A percentile compares a stretch with the other conserved stretches of the same genome.
phyloP scores from a whole-genome alignment of 106 monocot species.

The Vanilla planifolia region DNA sequence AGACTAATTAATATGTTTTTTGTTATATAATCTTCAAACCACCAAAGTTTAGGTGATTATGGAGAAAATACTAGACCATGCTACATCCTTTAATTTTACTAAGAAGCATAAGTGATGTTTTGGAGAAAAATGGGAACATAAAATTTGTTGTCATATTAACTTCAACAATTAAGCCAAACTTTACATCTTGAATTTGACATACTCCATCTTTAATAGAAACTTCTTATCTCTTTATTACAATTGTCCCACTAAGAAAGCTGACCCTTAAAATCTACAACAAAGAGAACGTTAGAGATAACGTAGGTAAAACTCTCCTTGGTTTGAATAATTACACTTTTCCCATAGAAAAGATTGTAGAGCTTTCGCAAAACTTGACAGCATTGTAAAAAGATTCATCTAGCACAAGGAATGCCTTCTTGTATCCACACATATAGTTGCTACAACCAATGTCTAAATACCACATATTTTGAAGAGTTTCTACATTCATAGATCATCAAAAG shows the following conservation, averaged over 20 bases:
- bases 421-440: slow-evolving; percentile 16
- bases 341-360: slow-evolving; percentile 15
- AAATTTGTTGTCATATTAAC: slow-evolving; percentile 13
- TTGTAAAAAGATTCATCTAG: slow-evolving; percentile 20
- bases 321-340: too few species aligned
- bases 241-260: slow-evolving; percentile 15
- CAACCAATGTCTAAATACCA: slow-evolving; percentile 19
- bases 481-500: slow-evolving; percentile 13
- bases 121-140: slow-evolving; percentile 17
- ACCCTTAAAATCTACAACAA: slow-evolving; percentile 12
- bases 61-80: too few species aligned
- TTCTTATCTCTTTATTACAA: slow-evolving; percentile 5
- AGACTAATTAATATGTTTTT: too few species aligned
- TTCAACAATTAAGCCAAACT: slow-evolving; percentile 16
- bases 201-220: slow-evolving; percentile 17
- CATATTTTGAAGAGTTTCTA: slow-evolving; percentile 12
- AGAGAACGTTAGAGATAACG: slow-evolving; percentile 15
- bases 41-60: too few species aligned
- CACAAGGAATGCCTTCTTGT: slow-evolving; percentile 12
- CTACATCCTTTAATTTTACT: too few species aligned
- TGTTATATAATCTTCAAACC: too few species aligned
- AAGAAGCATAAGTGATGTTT: neutral
- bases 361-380: slow-evolving; percentile 25
- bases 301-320: slow-evolving; percentile 4
- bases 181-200: slow-evolving; percentile 13